A percentile compares a stretch with the other conserved stretches of the same genome.
Conservation (phyloP, 352 stramenopile genomes). For the Phytopythium montanum region DNA sequence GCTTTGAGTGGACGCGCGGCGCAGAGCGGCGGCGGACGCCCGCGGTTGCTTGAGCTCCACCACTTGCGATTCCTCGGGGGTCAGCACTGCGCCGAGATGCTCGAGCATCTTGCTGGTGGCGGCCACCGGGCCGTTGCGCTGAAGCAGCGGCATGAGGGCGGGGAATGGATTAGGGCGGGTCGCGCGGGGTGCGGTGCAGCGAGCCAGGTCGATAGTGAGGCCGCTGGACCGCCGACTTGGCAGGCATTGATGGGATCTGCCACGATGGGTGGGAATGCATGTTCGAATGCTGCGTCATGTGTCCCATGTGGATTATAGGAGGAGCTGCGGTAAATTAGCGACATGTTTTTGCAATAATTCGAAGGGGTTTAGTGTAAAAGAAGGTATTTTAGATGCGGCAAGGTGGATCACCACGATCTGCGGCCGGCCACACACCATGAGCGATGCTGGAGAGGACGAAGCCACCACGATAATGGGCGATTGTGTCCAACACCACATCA, state of each 20-base stretch:
- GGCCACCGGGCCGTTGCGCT: neutral
- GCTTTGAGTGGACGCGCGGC: conserved; percentile 5
- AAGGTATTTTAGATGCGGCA: too few species aligned
- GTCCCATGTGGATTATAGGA: too few species aligned
- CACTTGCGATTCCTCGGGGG: conserved; percentile 15
- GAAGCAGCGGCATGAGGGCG: neutral
- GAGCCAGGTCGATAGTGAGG: neutral
- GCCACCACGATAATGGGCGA: too few species aligned
- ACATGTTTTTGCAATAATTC: too few species aligned
- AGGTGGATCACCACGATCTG: too few species aligned
- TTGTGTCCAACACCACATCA: too few species aligned
- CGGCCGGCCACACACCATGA: neutral
- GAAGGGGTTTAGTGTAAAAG: too few species aligned
- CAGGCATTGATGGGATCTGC: neutral
- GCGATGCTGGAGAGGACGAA: neutral
- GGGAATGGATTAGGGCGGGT: neutral
- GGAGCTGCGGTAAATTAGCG: too few species aligned
- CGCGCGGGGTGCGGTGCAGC: too few species aligned
- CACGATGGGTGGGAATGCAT: neutral
- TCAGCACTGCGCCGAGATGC: conserved; percentile 6
- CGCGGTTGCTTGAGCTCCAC: conserved; percentile 11
- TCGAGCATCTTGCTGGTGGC: neutral
- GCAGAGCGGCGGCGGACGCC: conserved; percentile 1
- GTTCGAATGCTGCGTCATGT: neutral
- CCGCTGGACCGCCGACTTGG: neutral